Evolutionary conservation across 2,329 filamentous ascomycete species (phyloP), one percentile per base, ranked within the genome.

Genomic region (Ophiocordyceps unilateralis): DNA sequence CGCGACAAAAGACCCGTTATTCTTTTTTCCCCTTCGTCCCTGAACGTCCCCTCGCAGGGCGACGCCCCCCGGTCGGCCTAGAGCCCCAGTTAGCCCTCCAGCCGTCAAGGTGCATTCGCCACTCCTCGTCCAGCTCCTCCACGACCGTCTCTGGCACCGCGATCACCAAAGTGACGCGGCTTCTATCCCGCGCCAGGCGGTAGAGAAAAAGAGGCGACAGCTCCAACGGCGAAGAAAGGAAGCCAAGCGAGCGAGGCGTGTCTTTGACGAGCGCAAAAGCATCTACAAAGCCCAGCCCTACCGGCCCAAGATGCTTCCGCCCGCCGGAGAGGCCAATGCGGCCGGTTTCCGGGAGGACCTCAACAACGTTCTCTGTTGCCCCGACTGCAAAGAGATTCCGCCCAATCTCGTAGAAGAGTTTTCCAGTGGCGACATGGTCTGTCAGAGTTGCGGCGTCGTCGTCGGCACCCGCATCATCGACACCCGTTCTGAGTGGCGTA

Each of bases 401-500:
- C 89, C 91, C 5, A 88, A 94, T 50, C 69, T 98, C 30, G 76
- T 91, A 39, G 91, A 96, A 58, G 91, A 96, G 59, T 91, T 89
- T 58, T 87, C 87, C 6, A 83, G 80, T 30, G 85, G 86, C 49
- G 91, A 98, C 61, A 84, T 93, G 59, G 86, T 98, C 44, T 98
- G 91, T 59, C 83, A 75, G 45, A 86, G 82, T 47, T 98, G 91
- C 55, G 91, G 91, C 32, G 71, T 95, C 28, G 91, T 98, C 6
- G 74, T 98, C 24, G 83, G 83, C 46, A 83, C 89, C 55, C 82
- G 86, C 50, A 87, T 91, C 58, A 88, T 98, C 56, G 93, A 98
- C 58, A 93, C 85, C 47, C 83, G 93, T 48, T 94, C 87, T 40
- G 91, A 98, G 66, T 98, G 91, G 91, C 85, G 91, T 58, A 98